phyloP scores from a whole-genome alignment of 306 rosid genomes.

The Gillenia trifoliata region DNA sequence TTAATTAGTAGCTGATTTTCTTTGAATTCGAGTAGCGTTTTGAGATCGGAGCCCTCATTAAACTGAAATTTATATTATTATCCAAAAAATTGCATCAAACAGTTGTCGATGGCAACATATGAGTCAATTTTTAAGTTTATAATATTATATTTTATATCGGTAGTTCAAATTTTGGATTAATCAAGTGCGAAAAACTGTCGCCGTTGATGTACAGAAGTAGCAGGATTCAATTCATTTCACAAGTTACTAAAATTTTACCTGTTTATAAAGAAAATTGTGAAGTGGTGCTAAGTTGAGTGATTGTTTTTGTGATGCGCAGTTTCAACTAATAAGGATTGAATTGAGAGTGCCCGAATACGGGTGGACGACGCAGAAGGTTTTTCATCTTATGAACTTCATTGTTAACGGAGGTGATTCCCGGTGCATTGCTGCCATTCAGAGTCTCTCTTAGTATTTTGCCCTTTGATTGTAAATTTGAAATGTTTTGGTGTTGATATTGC shows the following conservation, averaged over 20 bases:
- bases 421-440: background rate
- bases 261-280: background rate
- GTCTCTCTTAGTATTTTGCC: background rate
- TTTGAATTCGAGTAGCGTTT: background rate
- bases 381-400: constrained; percentile 94
- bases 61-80: background rate
- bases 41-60: background rate
- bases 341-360: constrained; percentile 93
- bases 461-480: background rate
- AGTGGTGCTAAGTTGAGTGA: background rate
- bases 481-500: constrained; percentile 20
- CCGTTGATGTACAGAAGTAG: background rate
- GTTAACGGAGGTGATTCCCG: constrained; percentile 69
- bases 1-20: background rate
- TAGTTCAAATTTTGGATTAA: background rate
- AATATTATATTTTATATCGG: background rate
- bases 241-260: background rate
- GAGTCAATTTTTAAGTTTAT: background rate
- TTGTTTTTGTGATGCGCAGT: constrained; percentile 34
- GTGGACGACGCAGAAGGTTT: constrained; percentile 96
- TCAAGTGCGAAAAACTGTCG: background rate
- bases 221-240: background rate
- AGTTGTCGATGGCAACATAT: background rate
- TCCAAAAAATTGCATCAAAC: background rate
- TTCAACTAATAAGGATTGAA: constrained; percentile 88